Evolutionary conservation across 2,329 filamentous ascomycete species (phyloP), one percentile per base, ranked within the genome.

Genomic region (Verticillium albo-atrum): DNA sequence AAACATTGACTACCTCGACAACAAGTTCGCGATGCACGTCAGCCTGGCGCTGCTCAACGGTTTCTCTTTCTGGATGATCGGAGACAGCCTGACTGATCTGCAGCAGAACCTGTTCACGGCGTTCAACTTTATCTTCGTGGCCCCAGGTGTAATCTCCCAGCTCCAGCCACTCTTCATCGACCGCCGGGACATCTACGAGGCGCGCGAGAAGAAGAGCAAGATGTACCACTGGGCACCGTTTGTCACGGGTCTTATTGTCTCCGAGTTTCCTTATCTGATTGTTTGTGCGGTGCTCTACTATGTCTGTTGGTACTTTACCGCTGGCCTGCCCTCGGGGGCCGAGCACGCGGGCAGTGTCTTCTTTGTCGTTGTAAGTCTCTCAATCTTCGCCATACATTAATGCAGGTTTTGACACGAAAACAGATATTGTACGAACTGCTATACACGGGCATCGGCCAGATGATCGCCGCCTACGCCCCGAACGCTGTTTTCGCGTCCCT

Each of bases 121-220:
- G 32, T 82, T 82, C 70, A 81, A 81, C 59, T 82, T 82, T 63
- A 78, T 82, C 37, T 81, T 82, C 65, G 78, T 82, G 7, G 79
- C 79, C 0, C 79, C 79, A 0, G 79, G 78, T 12, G 75, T 76
- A 58, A 75, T 80, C 57, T 75, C 75, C 14, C 77, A 80, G 63
- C 72, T 82, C 55, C 79, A 82, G 64, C 79, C 80, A 0, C 72
- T 81, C 32, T 82, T 82, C 62, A 66, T 82, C 51, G 71, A 77
- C 7, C 74, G 76, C 6, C 72, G 79, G 0, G 78, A 81, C 55
- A 78, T 82, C 27, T 82, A 78, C 54, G 79, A 82, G 60, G 72
- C 75, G 0, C 72, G 79, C 3, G 79, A 82, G 66, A 80, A 80
- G 60, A 81, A 81, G 70, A 77, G 72, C 0, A 81, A 81, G 69